These are phyloP conservation scores for Dendrostoma leiphaemia DNA, from an alignment of 2,329 filamentous ascomycete genomes.

Conservation along the genomic window DNA sequence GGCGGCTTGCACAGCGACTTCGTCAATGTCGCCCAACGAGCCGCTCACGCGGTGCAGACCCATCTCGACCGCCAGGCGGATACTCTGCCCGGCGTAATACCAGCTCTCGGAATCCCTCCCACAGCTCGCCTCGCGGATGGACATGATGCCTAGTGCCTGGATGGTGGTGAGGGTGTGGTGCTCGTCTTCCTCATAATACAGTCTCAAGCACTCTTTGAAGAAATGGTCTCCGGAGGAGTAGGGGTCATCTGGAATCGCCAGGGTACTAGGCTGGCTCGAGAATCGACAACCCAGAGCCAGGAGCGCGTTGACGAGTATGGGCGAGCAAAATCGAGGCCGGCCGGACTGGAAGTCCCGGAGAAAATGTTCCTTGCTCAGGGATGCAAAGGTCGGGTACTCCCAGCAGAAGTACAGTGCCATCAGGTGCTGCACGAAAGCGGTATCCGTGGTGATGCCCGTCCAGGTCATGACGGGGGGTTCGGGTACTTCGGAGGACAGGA, in stretches of 20 bases:
- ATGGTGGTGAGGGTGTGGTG: conserved; percentile 67
- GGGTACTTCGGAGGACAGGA: conserved; percentile 46
- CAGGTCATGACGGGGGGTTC: conserved; percentile 47
- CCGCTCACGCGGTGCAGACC: conserved; percentile 58
- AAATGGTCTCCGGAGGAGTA: conserved; percentile 71
- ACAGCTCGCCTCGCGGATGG: conserved; percentile 69
- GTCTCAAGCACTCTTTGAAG: conserved; percentile 64
- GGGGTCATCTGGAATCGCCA: conserved; percentile 60
- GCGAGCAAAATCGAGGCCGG: conserved; percentile 63
- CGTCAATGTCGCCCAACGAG: conserved; percentile 45
- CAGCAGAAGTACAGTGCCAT: conserved; percentile 71
- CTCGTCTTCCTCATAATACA: conserved; percentile 57
- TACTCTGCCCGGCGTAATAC: conserved; percentile 70
- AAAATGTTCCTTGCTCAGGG: conserved; percentile 71
- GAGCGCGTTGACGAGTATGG: conserved; percentile 64
- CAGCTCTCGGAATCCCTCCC: conserved; percentile 72
- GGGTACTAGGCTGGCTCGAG: conserved; percentile 62
- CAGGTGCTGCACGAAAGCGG: conserved; percentile 59
- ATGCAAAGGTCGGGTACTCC: conserved; percentile 73
- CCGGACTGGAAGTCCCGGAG: conserved; percentile 62
- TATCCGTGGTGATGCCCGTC: conserved; percentile 61
- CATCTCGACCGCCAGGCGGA: conserved; percentile 70
- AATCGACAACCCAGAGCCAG: conserved; percentile 67
- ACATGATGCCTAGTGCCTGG: conserved; percentile 75
- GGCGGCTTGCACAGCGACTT: conserved; percentile 56